Evolutionary conservation across 768 basidiomycete genomes (phyloP).

Genomic region (Phaffia australis): DNA sequence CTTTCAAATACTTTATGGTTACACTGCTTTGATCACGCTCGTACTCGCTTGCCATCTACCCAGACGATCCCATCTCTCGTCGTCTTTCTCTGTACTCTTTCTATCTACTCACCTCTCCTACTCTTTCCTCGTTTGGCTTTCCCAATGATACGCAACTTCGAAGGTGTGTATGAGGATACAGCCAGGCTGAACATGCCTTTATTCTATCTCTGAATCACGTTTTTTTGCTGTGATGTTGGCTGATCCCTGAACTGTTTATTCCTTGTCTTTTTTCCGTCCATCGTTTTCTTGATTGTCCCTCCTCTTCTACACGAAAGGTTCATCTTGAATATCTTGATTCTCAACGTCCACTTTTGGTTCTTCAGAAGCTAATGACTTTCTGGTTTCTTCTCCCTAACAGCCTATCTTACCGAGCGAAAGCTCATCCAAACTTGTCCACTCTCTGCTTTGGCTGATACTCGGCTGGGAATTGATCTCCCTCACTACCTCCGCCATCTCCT

Average conservation of each 20-base stretch:
- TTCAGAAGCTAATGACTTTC: background rate
- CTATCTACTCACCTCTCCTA: background rate
- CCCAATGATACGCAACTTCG: slow-evolving; percentile 19
- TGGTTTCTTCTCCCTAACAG: slow-evolving; percentile 40
- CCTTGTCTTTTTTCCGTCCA: background rate
- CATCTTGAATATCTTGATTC: background rate
- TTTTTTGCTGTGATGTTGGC: no score
- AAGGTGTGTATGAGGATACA: background rate
- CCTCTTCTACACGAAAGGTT: background rate
- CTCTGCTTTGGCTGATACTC: slow-evolving; percentile 70
- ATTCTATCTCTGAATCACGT: no score
- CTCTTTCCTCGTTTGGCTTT: background rate
- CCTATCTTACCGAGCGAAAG: slow-evolving; percentile 76
- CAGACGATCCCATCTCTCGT: background rate
- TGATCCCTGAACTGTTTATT: background rate
- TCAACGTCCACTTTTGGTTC: background rate
- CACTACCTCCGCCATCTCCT: slow-evolving; percentile 74
- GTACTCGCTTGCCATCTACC: background rate
- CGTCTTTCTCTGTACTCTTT: background rate
- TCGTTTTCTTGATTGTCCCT: background rate
- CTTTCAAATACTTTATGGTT: no score
- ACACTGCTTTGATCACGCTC: background rate
- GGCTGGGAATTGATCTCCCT: slow-evolving; percentile 92
- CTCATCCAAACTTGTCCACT: slow-evolving; percentile 73
- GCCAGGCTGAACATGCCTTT: background rate